A percentile compares a stretch with the other conserved stretches of the same genome.
phyloP scores from a whole-genome alignment of 768 basidiomycete species.

The Leucocoprinus birnbaumii region DNA sequence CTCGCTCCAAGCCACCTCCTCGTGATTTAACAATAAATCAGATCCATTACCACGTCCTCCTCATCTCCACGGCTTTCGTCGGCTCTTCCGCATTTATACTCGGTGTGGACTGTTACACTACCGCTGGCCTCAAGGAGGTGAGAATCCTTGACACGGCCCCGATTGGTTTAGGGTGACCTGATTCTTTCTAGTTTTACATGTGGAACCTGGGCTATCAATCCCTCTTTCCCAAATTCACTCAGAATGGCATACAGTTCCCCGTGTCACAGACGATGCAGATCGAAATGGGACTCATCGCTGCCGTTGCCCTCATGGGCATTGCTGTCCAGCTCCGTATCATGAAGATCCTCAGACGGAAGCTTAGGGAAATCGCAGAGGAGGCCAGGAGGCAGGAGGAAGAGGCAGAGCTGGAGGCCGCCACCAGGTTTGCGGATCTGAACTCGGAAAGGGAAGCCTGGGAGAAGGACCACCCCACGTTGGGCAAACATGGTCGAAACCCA shows the following conservation, averaged over 20 bases:
- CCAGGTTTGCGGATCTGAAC: conserved; percentile 59
- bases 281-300: conserved; percentile 85
- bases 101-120: conserved; percentile 92
- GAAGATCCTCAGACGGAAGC: conserved; percentile 72
- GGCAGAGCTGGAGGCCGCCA: conserved; percentile 72
- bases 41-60: conserved; percentile 84
- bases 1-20: conserved; percentile 14
- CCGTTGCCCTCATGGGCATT: conserved; percentile 80
- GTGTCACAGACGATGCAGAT: conserved; percentile 91
- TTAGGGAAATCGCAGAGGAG: conserved; percentile 77
- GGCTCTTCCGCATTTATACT: conserved; percentile 89
- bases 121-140: conserved; percentile 91
- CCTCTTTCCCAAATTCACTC: conserved; percentile 75
- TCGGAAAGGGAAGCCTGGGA: conserved; percentile 86
- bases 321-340: conserved; percentile 90
- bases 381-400: conserved; percentile 70
- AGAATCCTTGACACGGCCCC: conserved; percentile 18
- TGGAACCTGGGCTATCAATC: conserved; percentile 88
- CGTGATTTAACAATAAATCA: conserved; percentile 23
- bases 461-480: conserved; percentile 68
- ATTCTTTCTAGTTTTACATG: conserved; percentile 75
- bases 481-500: conserved; percentile 58
- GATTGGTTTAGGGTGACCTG: conserved; percentile 10
- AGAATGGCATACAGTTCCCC: conserved; percentile 70
- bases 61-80: conserved; percentile 85